phyloP scores from a whole-genome alignment of 495 filamentous ascomycete species.

The Penicillium bialowiezense region DNA sequence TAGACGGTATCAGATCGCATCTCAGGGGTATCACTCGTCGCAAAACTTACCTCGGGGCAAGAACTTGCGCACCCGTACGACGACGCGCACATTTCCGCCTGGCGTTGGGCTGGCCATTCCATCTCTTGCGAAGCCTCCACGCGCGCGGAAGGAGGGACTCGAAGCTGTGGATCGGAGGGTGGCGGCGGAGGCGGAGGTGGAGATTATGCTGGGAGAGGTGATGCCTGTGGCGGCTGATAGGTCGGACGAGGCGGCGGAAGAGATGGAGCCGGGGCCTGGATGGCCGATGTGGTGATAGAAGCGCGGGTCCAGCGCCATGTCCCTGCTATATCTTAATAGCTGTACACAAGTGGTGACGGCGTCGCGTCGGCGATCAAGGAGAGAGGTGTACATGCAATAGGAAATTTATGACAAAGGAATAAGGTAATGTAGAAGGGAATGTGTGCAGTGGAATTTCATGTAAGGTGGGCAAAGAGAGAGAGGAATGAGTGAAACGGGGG shows the following conservation, averaged over 20 bases:
- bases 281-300: constrained; percentile 50
- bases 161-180: constrained; percentile 47
- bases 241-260: constrained; percentile 58
- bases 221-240: constrained; percentile 52
- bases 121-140: constrained; percentile 57
- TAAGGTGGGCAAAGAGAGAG: no score
- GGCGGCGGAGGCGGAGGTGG: constrained; percentile 62
- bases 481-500: constrained; percentile 13
- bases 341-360: constrained; percentile 43
- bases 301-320: constrained; percentile 58
- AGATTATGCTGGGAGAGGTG: constrained; percentile 44
- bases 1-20: constrained; percentile 31
- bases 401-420: constrained; percentile 7
- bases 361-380: constrained; percentile 43
- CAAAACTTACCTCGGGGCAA: constrained; percentile 73
- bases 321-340: constrained; percentile 46
- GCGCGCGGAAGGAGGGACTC: constrained; percentile 66
- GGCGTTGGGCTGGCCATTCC: constrained; percentile 34
- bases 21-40: background rate
- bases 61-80: constrained; percentile 88
- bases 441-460: no score
- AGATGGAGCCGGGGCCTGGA: constrained; percentile 43
- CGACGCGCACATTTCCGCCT: constrained; percentile 90
- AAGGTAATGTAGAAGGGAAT: constrained; percentile 3
- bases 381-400: constrained; percentile 43